Evolutionary conservation across 202 grass and related monocot species (phyloP), one percentile per base, ranked within the genome.

Genomic region (Elaeis oleifera): DNA sequence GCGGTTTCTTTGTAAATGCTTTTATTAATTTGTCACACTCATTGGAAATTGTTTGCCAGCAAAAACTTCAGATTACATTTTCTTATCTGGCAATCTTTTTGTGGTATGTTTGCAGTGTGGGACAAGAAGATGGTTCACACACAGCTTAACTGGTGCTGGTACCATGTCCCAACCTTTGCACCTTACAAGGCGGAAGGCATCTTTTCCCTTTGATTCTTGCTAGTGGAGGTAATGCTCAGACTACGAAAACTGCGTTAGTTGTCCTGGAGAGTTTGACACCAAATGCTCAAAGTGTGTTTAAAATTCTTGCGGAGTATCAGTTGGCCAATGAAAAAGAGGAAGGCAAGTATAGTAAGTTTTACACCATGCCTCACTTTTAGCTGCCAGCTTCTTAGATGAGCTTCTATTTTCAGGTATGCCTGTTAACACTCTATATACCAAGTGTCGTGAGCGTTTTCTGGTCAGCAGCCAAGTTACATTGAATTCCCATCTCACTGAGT

Each of bases 91-190:
- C 36, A 39, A 39, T 56, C 4, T 18, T 58, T 18, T 54, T 19
- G 60, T 50, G 58, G 6, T 56, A 56, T 27, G 68, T 64, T 39
- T 59, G 27, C 16, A 92, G 92, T 89, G 70, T 97, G 84, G 92
- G 92, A 97, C 77, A 97, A 97, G 82, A 97, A 97, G 85, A 97
- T 97, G 88, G 92, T 92, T 56, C 80, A 89, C 66, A 92, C 82
- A 61, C 77, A 89, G 60, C 89, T 89, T 53, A 97, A 86, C 48
- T 97, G 87, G 87, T 85, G 81, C 59, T 97, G 92, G 84, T 88
- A 97, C 26, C 92, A 92, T 25, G 84, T 86, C 56, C 88, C 84
- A 11, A 89, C 92, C 6, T 97, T 89, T 71, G 79, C 80, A 53
- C 76, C 92, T 58, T 97, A 97, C 77, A 97, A 86, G 76, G 74